phyloP scores from a whole-genome alignment of 495 filamentous ascomycete species.

The Usnea hakonensis region DNA sequence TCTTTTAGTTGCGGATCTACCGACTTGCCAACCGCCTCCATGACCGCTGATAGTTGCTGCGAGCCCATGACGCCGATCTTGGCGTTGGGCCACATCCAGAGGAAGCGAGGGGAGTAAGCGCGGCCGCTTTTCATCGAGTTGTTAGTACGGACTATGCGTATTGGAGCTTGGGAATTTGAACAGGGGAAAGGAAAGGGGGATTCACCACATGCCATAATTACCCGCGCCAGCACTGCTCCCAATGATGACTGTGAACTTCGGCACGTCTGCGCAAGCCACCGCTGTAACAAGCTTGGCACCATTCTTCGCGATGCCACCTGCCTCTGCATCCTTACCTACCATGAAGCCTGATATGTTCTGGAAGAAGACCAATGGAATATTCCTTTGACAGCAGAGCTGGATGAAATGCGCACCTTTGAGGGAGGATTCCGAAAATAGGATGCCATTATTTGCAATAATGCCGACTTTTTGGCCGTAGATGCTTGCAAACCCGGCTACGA shows the following conservation, averaged over 20 bases:
- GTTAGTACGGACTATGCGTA: too few species aligned
- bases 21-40: constrained; percentile 84
- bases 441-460: constrained; percentile 94
- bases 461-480: constrained; percentile 91
- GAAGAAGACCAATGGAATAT: constrained; percentile 83
- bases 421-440: constrained; percentile 84
- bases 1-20: constrained; percentile 74
- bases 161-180: background rate
- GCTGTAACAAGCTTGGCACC: constrained; percentile 96
- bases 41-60: constrained; percentile 85
- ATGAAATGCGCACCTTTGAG: constrained; percentile 98
- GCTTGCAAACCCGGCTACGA: constrained; percentile 82
- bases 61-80: constrained; percentile 93
- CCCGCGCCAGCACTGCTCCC: constrained; percentile 70
- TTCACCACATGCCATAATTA: constrained; percentile 77
- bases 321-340: constrained; percentile 89
- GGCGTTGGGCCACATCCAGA: constrained; percentile 98
- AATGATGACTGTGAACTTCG: constrained; percentile 94
- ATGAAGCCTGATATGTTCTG: constrained; percentile 98
- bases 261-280: constrained; percentile 89
- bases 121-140: constrained; percentile 77
- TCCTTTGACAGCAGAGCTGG: constrained; percentile 87
- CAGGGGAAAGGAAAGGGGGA: constrained; percentile 7
- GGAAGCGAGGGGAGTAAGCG: constrained; percentile 79
- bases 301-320: constrained; percentile 94